Evolutionary conservation across 1,284 basidiomycete genomes (phyloP).

Genomic region (Irpex rosettiformis): DNA sequence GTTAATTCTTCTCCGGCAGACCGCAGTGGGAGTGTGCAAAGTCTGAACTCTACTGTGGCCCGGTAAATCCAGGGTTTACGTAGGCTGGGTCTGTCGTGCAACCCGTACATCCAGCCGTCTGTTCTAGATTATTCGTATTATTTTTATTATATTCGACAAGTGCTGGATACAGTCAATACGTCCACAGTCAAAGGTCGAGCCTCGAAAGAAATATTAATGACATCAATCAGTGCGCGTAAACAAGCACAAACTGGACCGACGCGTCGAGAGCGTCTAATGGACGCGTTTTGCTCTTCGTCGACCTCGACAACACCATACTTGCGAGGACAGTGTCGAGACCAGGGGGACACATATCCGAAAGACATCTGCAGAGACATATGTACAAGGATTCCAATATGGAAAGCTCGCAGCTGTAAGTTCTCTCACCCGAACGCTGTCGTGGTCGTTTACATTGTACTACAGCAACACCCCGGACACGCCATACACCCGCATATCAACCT

Average conservation of each 20-base stretch:
- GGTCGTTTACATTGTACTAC: neutral
- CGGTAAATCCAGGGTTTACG: neutral
- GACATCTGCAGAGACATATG: neutral
- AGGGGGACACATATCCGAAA: neutral
- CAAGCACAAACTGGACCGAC: neutral
- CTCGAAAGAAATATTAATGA: neutral
- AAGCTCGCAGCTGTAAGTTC: slow-evolving; percentile 1
- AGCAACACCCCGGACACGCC: slow-evolving; percentile 19
- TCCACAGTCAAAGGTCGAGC: too few species aligned
- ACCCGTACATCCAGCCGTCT: too few species aligned
- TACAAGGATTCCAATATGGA: neutral
- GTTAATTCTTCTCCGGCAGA: neutral
- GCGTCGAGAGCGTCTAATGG: neutral
- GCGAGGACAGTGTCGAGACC: neutral
- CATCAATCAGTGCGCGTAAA: neutral
- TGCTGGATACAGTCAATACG: too few species aligned
- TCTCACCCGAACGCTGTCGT: neutral
- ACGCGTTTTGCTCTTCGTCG: neutral
- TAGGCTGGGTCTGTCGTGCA: too few species aligned
- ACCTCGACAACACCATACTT: neutral
- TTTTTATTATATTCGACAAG: too few species aligned
- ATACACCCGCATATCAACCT: slow-evolving; percentile 24
- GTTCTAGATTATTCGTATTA: too few species aligned
- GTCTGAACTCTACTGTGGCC: neutral
- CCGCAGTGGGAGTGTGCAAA: neutral